Percentiles rank a stretch among this genome's conserved stretches.
Evolutionary conservation across 2,329 filamentous ascomycete genomes (phyloP).

Genomic region (Blastomyces parvus): DNA sequence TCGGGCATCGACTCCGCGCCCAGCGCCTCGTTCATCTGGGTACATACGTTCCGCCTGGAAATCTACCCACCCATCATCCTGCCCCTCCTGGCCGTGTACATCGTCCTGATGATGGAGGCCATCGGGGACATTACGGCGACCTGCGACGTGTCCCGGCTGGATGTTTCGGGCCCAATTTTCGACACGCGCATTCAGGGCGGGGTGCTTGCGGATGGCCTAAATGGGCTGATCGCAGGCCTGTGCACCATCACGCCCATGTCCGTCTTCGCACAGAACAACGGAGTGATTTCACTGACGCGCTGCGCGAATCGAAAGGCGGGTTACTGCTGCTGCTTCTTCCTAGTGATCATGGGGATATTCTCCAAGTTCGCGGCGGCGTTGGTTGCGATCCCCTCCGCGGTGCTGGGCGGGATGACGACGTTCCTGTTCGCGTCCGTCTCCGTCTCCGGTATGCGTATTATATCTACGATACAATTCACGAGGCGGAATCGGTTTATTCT

Average conservation of each 20-base stretch:
- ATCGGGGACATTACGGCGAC: conserved; percentile 61
- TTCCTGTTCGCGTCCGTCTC: conserved; percentile 60
- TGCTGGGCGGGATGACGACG: conserved; percentile 45
- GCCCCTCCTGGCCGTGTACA: conserved; percentile 48
- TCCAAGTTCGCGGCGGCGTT: conserved; percentile 61
- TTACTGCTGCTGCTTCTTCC: conserved; percentile 56
- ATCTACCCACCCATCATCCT: conserved; percentile 59
- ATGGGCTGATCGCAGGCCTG: conserved; percentile 52
- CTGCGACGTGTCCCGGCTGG: conserved; percentile 54
- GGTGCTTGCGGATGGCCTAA: conserved; percentile 57
- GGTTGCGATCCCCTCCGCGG: conserved; percentile 51
- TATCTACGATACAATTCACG: conserved; percentile 53
- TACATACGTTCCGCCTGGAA: conserved; percentile 56
- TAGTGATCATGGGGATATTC: conserved; percentile 60
- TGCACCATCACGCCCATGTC: conserved; percentile 61
- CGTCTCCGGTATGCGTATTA: conserved; percentile 57
- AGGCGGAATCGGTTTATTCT: conserved; percentile 58
- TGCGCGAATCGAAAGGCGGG: conserved; percentile 61
- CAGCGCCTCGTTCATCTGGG: conserved; percentile 59
- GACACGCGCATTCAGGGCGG: conserved; percentile 62
- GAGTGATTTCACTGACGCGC: conserved; percentile 57
- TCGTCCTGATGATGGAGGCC: conserved; percentile 59
- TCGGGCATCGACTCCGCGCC: conserved; percentile 52
- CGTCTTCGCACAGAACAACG: conserved; percentile 60
- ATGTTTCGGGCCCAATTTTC: conserved; percentile 55